These are phyloP conservation scores for Cicer arietinum DNA, from an alignment of 306 rosid genomes.

Conservation along the genomic window DNA sequence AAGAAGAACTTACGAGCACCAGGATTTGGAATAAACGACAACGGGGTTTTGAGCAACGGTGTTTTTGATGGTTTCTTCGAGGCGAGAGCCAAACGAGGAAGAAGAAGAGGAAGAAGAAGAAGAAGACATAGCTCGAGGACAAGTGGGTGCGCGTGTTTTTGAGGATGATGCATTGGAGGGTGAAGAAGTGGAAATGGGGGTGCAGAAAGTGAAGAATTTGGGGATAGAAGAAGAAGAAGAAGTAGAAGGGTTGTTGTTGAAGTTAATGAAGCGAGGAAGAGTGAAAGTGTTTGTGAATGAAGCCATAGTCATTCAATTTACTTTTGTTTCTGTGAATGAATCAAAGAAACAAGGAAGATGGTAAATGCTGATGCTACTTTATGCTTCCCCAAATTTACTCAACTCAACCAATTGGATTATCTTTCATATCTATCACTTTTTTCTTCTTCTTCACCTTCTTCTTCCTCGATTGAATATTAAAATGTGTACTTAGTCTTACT, in stretches of 20 bases:
- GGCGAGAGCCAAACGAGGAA: conserved; percentile 91
- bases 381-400: no score
- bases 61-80: conserved; percentile 82
- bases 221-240: conserved; percentile 33
- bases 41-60: conserved; percentile 72
- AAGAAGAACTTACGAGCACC: conserved; percentile 80
- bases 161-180: conserved; percentile 47
- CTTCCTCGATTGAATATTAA: no score
- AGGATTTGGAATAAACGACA: conserved; percentile 90
- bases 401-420: no score
- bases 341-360: no score
- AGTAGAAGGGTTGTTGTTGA: not conserved
- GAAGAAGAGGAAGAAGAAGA: conserved; percentile 57
- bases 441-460: no score
- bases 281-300: conserved; percentile 11
- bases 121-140: conserved; percentile 69
- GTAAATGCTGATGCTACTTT: no score
- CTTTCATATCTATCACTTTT: no score
- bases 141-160: conserved; percentile 40
- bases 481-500: no score
- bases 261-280: conserved; percentile 8
- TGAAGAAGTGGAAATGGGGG: conserved; percentile 37
- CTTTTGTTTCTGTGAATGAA: no score
- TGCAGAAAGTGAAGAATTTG: conserved; percentile 46
- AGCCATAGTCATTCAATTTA: not conserved